phyloP scores from a whole-genome alignment of 192 early-diverging fungal genomes.

The Backusella westeae region DNA sequence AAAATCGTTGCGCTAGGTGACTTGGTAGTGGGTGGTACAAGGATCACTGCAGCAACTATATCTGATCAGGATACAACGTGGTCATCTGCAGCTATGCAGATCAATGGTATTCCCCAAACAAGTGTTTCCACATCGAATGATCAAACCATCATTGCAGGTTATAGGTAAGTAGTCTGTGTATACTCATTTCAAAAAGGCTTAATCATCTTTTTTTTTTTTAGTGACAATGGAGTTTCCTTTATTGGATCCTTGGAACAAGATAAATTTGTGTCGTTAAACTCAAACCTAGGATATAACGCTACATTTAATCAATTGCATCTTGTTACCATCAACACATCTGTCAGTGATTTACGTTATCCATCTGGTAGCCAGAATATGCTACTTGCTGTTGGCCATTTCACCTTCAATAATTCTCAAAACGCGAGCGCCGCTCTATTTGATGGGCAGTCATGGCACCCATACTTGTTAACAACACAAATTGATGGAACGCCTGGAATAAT shows the following conservation, averaged over 20 bases:
- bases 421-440: conserved; percentile 46
- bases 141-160: neutral
- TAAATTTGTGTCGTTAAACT: neutral
- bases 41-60: neutral
- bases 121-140: neutral
- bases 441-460: conserved; percentile 46
- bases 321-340: conserved; percentile 9
- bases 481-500: conserved; percentile 28
- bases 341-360: conserved; percentile 13
- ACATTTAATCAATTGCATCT: conserved; percentile 13
- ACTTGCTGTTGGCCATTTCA: conserved; percentile 41
- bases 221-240: neutral
- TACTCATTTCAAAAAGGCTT: too few relatives aligned
- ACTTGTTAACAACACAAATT: conserved; percentile 32
- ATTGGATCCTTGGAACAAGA: neutral
- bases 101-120: neutral
- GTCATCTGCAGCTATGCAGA: neutral
- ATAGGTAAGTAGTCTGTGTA: neutral
- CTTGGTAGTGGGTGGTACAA: neutral
- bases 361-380: conserved; percentile 31
- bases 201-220: neutral
- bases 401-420: conserved; percentile 36
- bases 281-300: neutral
- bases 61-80: neutral
- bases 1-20: conserved; percentile 14